A percentile compares a stretch with the other conserved stretches of the same genome.
phyloP scores from a whole-genome alignment of 202 grass and related monocot species.

The Panicum virgatum region DNA sequence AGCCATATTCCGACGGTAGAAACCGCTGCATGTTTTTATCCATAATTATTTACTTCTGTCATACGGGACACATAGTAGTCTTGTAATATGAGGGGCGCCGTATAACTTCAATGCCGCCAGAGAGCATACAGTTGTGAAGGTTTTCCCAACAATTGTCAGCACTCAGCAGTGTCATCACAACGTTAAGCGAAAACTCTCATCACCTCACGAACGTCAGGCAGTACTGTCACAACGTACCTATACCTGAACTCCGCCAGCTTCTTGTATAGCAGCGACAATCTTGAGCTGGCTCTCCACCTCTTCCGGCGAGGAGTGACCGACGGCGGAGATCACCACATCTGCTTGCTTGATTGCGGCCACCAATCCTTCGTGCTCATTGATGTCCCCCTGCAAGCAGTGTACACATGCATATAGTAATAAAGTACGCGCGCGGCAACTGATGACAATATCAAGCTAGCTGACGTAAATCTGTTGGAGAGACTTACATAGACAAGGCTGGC shows the following conservation, averaged over 20 bases:
- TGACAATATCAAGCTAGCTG: background rate
- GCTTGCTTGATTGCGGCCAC: constrained; percentile 37
- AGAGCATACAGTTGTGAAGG: no score
- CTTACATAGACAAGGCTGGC: constrained; percentile 42
- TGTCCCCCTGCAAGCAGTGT: constrained; percentile 32
- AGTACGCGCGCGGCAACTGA: no score
- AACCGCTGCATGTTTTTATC: background rate
- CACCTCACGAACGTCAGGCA: no score
- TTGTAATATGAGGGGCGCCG: no score
- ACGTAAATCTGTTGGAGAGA: background rate
- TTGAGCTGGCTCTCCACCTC: constrained; percentile 41
- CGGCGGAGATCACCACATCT: constrained; percentile 52
- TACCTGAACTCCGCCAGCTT: constrained; percentile 52
- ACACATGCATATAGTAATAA: background rate
- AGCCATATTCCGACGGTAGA: constrained; percentile 50
- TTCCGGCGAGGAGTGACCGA: constrained; percentile 32
- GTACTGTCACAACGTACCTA: no score
- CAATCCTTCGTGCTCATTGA: constrained; percentile 38
- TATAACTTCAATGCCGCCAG: no score
- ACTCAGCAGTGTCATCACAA: no score
- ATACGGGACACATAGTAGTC: no score
- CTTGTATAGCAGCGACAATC: constrained; percentile 41
- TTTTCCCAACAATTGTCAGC: no score
- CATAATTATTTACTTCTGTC: no score
- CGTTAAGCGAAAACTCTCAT: no score